Evolutionary conservation across 2,329 filamentous ascomycete genomes (phyloP), one percentile per base, ranked within the genome.

Genomic region (Coniella vitis): DNA sequence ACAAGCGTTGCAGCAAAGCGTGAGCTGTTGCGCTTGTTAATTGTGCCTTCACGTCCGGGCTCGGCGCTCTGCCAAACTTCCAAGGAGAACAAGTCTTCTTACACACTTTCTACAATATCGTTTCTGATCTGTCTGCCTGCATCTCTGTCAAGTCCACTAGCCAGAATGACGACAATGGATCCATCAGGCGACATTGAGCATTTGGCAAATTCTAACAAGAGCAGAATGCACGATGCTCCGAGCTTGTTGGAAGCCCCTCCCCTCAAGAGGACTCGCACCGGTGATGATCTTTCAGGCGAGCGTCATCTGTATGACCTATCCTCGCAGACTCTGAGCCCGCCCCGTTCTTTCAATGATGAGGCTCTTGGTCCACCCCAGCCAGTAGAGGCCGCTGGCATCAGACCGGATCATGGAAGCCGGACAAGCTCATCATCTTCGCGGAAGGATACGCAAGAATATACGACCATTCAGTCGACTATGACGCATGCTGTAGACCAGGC

Each of bases 391-490:
- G 17, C 29, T 29, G 7, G 10, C 21, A 43, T 29, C 19, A 17
- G 37, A 14, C 35, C 17, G 14, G 14, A 7, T 53, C 55, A 13
- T 39, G 53, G 19, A 46, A 48, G 29, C 53, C 56, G 20, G 45
- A 58, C 60, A 29, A 52, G 58, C 9, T 63, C 64, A 16, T 60
- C 64, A 45, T 64, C 63, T 10, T 47, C 59, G 55, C 60, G 70
- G 54, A 76, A 76, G 60, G 73, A 79, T 57, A 77, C 76, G 32
- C 67, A 63, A 53, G 77, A 75, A 50, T 78, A 75, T 47, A 72
- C 71, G 53, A 75, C 76, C 51, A 76, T 75, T 19, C 70, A 69
- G 58, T 71, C 69, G 56, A 74, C 74, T 51, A 68, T 68, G 60
- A 57, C 60, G 34, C 67, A 65, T 37, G 60, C 65, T 49, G 64